Evolutionary conservation across 108 stramenopile genomes (phyloP), one percentile per base, ranked within the genome.

Genomic region (Pelagomonas calceolata): DNA sequence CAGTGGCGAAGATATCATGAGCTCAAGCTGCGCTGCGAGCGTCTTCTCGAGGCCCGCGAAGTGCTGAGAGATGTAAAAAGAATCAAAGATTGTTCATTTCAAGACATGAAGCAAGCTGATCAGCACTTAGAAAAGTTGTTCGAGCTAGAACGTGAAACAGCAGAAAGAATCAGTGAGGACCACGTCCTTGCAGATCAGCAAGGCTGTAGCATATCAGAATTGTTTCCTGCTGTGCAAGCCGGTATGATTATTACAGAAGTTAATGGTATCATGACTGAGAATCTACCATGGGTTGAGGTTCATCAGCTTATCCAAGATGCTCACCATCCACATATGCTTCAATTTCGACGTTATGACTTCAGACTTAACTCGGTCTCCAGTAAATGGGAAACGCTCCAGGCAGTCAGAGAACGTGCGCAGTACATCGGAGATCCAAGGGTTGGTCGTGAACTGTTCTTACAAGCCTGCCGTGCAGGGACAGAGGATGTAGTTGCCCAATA

Each of bases 331-430:
- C 69, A 69, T 46, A 32, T 36, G 18, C 46, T 69, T 29, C 31
- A 69, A 30, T 69, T 69, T 31, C 34, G 69, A 14, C 34, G 69
- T 30, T 69, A 69, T 29, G 69, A 69, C 43, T 69, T 31, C 21
- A 7, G 69, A 14, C 21, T 33, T 30, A 45, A 69, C 69, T 14
- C 46, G 5, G 45, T 36, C 45, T 18, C 43, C 5, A 46, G 69
- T 18, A 46, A 32, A 18, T 69, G 69, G 69, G 43, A 45, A 46
- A 45, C 44, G 3, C 69, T 69, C 9, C 45, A 69, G 69, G 43
- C 29, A 31, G 46, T 69, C n/a, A 30, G 69, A 46, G 45, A 69
- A 16, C 69, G 46, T 12, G 46, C 31, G 32, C 31, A 51, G 16
- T 45, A 51, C 44, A 46, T 69, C 30, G 69, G 60, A 14, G 69